A percentile compares a stretch with the other conserved stretches of the same genome.
phyloP scores from a whole-genome alignment of 805 yeast species.

The Monosporozyma aerobia region DNA sequence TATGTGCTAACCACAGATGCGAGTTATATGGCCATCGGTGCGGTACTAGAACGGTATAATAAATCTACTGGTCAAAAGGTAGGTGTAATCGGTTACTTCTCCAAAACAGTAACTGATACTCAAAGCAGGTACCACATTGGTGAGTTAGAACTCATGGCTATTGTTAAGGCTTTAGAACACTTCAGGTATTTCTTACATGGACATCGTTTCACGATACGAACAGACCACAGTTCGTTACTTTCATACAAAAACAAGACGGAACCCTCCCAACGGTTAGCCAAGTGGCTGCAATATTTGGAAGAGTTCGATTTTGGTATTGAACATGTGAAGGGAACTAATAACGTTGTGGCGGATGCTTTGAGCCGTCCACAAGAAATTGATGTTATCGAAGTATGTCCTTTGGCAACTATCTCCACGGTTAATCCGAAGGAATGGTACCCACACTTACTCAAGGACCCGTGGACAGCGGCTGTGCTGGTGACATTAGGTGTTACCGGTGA shows the following conservation, averaged over 20 bases:
- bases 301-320: conserved; percentile 7
- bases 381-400: no score
- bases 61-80: not conserved
- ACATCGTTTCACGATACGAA: not conserved
- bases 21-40: no score
- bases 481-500: no score
- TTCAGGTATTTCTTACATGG: not conserved
- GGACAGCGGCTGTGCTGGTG: no score
- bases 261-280: conserved; percentile 5
- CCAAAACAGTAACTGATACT: not conserved
- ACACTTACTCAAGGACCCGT: no score
- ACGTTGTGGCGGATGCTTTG: no score
- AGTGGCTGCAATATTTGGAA: conserved; percentile 7
- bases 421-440: no score
- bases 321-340: no score
- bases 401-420: no score
- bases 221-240: not conserved
- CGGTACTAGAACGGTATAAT: no score
- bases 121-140: not conserved
- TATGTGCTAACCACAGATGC: no score
- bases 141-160: not conserved
- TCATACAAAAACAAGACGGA: conserved; percentile 2
- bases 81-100: not conserved
- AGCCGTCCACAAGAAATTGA: no score
- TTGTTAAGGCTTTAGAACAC: not conserved